These are phyloP conservation scores for Rhodotorula graminis DNA, from an alignment of 768 basidiomycete species.

Conservation along the genomic window DNA sequence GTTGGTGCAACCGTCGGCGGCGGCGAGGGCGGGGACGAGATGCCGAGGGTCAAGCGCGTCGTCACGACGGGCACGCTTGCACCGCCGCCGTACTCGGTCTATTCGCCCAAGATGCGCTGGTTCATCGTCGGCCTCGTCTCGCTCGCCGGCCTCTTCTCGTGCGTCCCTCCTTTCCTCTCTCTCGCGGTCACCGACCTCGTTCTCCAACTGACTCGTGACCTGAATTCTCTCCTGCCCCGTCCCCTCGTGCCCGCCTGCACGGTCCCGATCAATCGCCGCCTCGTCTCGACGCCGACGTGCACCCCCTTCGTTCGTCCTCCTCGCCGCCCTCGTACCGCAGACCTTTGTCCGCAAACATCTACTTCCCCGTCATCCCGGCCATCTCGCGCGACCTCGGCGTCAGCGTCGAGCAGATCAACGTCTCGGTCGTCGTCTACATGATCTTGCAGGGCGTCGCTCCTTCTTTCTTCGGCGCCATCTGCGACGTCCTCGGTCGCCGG, in stretches of 20 bases:
- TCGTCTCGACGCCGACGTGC: too few relatives aligned
- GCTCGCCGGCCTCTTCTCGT: constrained; percentile 28
- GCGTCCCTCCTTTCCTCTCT: not conserved
- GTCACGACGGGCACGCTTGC: not conserved
- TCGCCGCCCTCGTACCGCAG: not conserved
- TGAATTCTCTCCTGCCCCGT: too few relatives aligned
- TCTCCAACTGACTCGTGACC: not conserved
- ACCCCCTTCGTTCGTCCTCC: too few relatives aligned
- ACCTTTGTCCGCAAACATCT: constrained; percentile 32
- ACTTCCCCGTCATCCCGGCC: constrained; percentile 32
- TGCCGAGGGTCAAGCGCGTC: not conserved
- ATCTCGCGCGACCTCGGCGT: constrained; percentile 20
- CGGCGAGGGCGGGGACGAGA: too few relatives aligned
- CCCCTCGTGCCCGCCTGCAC: too few relatives aligned
- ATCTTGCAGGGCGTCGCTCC: constrained; percentile 29
- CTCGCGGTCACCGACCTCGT: too few relatives aligned
- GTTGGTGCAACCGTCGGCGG: too few relatives aligned
- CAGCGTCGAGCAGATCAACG: constrained; percentile 15
- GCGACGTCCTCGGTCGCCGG: constrained; percentile 30
- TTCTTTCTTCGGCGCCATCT: constrained; percentile 27
- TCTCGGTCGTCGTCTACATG: constrained; percentile 34
- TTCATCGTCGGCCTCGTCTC: constrained; percentile 27
- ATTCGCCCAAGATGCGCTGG: constrained; percentile 9
- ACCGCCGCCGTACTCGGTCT: constrained; percentile 19
- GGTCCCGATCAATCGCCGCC: too few relatives aligned